Percentiles rank a stretch among this genome's conserved stretches.
These are phyloP conservation scores for Fusarium sp. DNA, from an alignment of 2,329 filamentous ascomycete species.

Conservation along the genomic window DNA sequence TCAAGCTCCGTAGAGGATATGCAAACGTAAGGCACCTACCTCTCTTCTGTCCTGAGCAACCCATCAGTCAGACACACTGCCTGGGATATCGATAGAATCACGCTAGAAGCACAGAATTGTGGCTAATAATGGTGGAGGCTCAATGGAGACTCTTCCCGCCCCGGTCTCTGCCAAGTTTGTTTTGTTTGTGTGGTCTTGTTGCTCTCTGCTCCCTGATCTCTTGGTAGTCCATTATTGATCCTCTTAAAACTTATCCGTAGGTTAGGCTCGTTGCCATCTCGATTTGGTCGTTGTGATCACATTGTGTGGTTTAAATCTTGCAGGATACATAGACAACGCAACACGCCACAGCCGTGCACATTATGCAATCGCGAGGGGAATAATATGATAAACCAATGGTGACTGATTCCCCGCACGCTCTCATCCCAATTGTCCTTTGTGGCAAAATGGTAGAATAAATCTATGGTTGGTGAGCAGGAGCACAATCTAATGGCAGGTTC, in stretches of 20 bases:
- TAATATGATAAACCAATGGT: slow-evolving; percentile 21
- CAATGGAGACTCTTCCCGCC: background rate
- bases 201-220: slow-evolving; percentile 2
- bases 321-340: background rate
- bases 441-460: background rate
- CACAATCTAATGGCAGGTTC: background rate
- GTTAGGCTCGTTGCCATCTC: slow-evolving; percentile 6
- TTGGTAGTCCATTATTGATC: background rate
- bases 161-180: slow-evolving; percentile 7
- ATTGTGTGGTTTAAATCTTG: background rate
- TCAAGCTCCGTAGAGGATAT: slow-evolving; percentile 7
- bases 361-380: slow-evolving; percentile 10
- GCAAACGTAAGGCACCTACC: slow-evolving; percentile 2
- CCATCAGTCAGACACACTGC: slow-evolving; percentile 18
- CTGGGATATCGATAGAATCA: slow-evolving; percentile 14
- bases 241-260: background rate
- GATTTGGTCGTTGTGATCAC: slow-evolving; percentile 2
- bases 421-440: slow-evolving; percentile 32
- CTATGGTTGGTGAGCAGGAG: background rate
- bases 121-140: slow-evolving; percentile 9
- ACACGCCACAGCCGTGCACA: slow-evolving; percentile 1
- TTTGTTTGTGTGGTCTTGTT: background rate
- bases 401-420: slow-evolving; percentile 35
- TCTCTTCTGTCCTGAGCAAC: slow-evolving; percentile 3
- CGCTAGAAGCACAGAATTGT: slow-evolving; percentile 22